Base-by-base conservation (phyloP, 768 basidiomycete species). In the Mycena haematopus region DNA sequence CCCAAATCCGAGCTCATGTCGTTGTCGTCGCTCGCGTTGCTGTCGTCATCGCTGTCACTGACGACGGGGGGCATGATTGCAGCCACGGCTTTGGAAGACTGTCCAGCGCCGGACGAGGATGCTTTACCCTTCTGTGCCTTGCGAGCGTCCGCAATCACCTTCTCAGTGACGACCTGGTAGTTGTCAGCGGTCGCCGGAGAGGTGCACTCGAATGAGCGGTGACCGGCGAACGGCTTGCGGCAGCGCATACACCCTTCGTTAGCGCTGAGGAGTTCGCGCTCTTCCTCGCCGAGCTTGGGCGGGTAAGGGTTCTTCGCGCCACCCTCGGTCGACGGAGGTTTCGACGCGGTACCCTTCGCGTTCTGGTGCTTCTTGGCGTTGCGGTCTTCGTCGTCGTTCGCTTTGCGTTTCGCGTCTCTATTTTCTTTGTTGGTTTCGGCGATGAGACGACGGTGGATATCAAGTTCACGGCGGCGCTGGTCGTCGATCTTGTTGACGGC, bases 221-320 rank as follows among this genome's bases (percentile, higher is more conserved):
- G 44, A 2, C 55, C 55, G 13, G 29, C 42, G 21, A 21, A 57
- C 9, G 27, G 27, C 4, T 14, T 22, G 1, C 24, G 1, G 56
- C 56, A 57, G 0, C 9, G 1, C 24, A 36, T 57, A 46, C 56
- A 57, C 46, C 56, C 57, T 6, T 42, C 49, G n/a, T 40, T 27
- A 0, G 8, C 38, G 5, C 1, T 2, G 36, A 58, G 57, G 10
- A 58, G 49, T 6, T 51, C 19, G 27, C 57, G 49, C 17, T 51
- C 49, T 0, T 11, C n/a, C 1, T 9, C 11, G 19, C 36, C 40
- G 25, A 58, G 57, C 25, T 9, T 9, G 3, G 57, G 57, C 1
- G 56, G 56, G 33, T 27, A 57, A 14, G 47, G 47, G 54, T 53
- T 53, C 17, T 21, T 29, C 27, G 8, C 3, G 21, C 29, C 13